phyloP scores from a whole-genome alignment of 2,329 filamentous ascomycete species.

The Colletotrichum sp. region DNA sequence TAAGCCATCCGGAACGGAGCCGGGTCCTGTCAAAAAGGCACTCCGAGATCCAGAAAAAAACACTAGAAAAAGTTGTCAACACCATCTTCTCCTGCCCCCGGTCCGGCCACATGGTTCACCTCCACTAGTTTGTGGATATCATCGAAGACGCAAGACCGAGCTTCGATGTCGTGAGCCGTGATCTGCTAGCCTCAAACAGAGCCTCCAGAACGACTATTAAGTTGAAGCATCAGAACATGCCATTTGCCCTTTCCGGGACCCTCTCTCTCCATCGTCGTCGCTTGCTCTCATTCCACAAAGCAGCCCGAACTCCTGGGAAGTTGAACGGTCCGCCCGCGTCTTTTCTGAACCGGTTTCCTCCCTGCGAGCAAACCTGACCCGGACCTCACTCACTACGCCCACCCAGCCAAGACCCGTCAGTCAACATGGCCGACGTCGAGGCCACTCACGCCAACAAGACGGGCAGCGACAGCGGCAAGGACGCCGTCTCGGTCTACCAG shows the following conservation, averaged over 20 bases:
- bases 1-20: conserved; percentile 7
- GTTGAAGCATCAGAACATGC: neutral
- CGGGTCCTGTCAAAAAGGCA: neutral
- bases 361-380: neutral
- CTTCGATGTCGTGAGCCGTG: conserved; percentile 17
- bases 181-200: conserved; percentile 14
- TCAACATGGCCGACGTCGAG: conserved; percentile 31
- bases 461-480: conserved; percentile 24
- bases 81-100: conserved; percentile 14
- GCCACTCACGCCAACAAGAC: conserved; percentile 17
- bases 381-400: neutral
- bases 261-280: neutral
- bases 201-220: conserved; percentile 15
- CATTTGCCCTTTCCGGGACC: neutral
- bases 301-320: neutral
- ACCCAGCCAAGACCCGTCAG: conserved; percentile 19
- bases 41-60: neutral
- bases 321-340: neutral
- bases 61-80: neutral
- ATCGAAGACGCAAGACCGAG: conserved; percentile 21
- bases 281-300: neutral
- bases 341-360: neutral
- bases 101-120: conserved; percentile 15
- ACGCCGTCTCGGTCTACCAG: conserved; percentile 24
- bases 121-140: conserved; percentile 21